Percentiles rank a stretch among this genome's conserved stretches.
Conservation (phyloP, 306 rosid species). For the Prunus campanulata region DNA sequence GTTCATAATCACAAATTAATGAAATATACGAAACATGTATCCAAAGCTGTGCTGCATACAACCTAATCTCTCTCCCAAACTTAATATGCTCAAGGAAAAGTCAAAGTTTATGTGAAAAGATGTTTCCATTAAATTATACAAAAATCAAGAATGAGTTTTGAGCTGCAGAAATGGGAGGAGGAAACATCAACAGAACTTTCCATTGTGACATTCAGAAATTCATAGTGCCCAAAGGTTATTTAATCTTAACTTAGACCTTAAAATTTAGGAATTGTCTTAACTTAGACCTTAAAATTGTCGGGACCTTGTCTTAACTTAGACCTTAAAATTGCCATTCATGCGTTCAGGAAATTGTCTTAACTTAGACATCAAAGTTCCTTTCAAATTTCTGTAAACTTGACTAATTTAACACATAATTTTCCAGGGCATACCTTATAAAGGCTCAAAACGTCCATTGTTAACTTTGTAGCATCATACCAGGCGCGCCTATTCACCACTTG, state of each 20-base stretch:
- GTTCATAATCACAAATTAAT: background rate
- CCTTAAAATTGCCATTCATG: background rate
- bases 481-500: slow-evolving; percentile 92
- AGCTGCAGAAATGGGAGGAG: background rate
- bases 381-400: background rate
- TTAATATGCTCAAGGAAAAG: background rate
- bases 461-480: slow-evolving; percentile 78
- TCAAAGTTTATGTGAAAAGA: background rate
- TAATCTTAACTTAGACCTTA: background rate
- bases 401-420: background rate
- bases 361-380: background rate
- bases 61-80: background rate
- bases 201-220: background rate
- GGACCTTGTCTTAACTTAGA: background rate
- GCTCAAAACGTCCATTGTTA: slow-evolving; percentile 65
- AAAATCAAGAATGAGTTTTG: background rate
- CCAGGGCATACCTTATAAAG: slow-evolving; percentile 61
- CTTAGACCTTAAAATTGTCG: background rate
- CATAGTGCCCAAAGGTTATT: background rate
- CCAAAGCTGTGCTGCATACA: background rate
- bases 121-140: background rate
- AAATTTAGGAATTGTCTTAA: background rate
- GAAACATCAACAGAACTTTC: background rate
- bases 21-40: background rate
- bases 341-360: background rate